phyloP scores from a whole-genome alignment of 495 filamentous ascomycete species.

The Hyaloscypha hepaticicola region DNA sequence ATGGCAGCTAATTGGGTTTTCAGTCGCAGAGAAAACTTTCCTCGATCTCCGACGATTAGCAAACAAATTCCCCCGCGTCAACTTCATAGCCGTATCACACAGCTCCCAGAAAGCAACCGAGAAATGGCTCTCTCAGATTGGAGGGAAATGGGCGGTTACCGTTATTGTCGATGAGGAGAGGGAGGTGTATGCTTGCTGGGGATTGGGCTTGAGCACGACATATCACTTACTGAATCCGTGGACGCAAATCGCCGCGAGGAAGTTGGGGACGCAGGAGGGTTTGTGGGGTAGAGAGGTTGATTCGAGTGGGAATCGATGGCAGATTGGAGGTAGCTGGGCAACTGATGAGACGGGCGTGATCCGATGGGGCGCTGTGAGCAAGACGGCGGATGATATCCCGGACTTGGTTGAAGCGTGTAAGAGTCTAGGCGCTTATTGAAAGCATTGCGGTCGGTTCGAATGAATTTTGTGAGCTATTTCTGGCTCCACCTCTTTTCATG shows the following conservation, averaged over 20 bases:
- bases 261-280: conserved; percentile 50
- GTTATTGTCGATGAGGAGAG: conserved; percentile 55
- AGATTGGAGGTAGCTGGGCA: conserved; percentile 54
- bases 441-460: background rate
- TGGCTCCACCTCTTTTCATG: background rate
- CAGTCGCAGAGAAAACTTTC: conserved; percentile 62
- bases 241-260: conserved; percentile 45
- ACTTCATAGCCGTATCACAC: conserved; percentile 61
- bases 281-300: conserved; percentile 56
- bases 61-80: conserved; percentile 43
- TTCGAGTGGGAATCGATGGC: conserved; percentile 54
- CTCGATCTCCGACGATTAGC: conserved; percentile 47
- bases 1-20: background rate
- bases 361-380: conserved; percentile 43
- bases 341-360: conserved; percentile 49
- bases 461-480: background rate
- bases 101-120: conserved; percentile 48
- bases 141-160: conserved; percentile 51
- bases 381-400: conserved; percentile 43
- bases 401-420: conserved; percentile 18
- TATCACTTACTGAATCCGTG: conserved; percentile 52
- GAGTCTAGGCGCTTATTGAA: conserved; percentile 8
- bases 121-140: conserved; percentile 51
- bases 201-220: conserved; percentile 51
- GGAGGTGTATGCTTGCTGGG: conserved; percentile 54